phyloP scores from a whole-genome alignment of 768 basidiomycete species.

The Boletus fagicola region DNA sequence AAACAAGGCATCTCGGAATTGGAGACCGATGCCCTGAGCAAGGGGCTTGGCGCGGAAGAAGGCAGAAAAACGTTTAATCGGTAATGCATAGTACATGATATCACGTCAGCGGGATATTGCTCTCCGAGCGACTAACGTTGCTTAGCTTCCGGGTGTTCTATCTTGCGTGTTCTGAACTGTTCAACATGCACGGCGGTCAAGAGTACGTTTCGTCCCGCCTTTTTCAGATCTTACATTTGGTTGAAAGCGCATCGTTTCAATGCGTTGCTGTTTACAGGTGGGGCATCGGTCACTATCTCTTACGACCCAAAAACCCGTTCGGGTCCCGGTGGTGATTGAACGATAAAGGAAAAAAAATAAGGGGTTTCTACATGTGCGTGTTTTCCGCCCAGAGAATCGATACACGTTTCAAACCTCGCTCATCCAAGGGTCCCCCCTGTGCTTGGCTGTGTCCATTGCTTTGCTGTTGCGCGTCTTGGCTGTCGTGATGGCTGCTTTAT shows the following conservation, averaged over 20 bases:
- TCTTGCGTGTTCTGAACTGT: neutral
- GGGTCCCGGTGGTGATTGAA: neutral
- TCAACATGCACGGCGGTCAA: neutral
- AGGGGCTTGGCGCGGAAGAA: neutral
- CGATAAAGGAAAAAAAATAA: neutral
- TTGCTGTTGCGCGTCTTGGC: too few species aligned
- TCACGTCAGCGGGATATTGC: neutral
- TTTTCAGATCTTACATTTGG: neutral
- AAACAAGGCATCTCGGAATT: neutral
- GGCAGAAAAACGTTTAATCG: neutral
- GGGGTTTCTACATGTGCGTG: neutral
- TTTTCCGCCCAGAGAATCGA: neutral
- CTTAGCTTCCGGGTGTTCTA: neutral
- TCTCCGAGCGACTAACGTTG: neutral
- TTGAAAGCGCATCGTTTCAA: neutral
- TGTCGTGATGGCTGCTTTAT: too few species aligned
- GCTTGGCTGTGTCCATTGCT: too few species aligned
- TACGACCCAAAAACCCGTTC: neutral
- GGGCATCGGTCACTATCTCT: neutral
- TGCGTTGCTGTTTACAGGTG: neutral
- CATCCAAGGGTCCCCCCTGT: too few species aligned
- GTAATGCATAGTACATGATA: neutral
- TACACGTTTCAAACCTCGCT: neutral
- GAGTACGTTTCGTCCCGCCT: neutral
- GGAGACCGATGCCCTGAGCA: neutral